These are phyloP conservation scores for Calycina marina DNA, from an alignment of 2,329 filamentous ascomycete species.

Conservation along the genomic window DNA sequence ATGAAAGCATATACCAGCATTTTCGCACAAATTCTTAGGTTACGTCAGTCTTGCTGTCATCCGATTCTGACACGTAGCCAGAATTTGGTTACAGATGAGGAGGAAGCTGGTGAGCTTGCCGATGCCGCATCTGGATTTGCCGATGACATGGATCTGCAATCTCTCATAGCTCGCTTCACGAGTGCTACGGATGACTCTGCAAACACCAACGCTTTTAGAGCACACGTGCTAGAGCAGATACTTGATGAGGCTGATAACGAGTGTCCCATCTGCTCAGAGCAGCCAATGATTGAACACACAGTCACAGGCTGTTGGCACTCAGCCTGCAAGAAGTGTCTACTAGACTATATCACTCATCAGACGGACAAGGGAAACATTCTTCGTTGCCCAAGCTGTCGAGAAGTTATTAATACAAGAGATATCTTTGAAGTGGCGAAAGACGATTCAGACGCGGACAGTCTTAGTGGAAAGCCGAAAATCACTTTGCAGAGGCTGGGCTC, in stretches of 20 bases:
- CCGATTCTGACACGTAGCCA: conserved; percentile 79
- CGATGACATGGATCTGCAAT: conserved; percentile 91
- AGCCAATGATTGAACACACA: conserved; percentile 86
- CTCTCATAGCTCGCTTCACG: conserved; percentile 74
- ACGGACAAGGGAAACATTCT: conserved; percentile 60
- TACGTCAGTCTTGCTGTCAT: conserved; percentile 90
- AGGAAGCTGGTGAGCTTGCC: conserved; percentile 62
- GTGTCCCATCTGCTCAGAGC: conserved; percentile 88
- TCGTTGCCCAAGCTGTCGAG: conserved; percentile 82
- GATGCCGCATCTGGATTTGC: conserved; percentile 70
- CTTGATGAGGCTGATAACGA: conserved; percentile 78
- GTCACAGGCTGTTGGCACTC: conserved; percentile 98
- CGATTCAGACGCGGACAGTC: conserved; percentile 39
- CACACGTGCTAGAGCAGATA: conserved; percentile 80
- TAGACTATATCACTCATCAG: conserved; percentile 81
- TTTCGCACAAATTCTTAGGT: conserved; percentile 85
- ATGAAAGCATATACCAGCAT: conserved; percentile 95
- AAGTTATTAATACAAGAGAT: conserved; percentile 66
- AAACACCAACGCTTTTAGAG: conserved; percentile 60
- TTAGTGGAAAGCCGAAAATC: conserved; percentile 34
- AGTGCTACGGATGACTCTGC: conserved; percentile 46
- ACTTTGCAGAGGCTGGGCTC: conserved; percentile 44
- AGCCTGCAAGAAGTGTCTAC: conserved; percentile 84
- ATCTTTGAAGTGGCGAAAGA: conserved; percentile 86
- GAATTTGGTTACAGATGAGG: conserved; percentile 73